Evolutionary conservation across 495 filamentous ascomycete species (phyloP).

Genomic region (Aspergillus cavernicola): DNA sequence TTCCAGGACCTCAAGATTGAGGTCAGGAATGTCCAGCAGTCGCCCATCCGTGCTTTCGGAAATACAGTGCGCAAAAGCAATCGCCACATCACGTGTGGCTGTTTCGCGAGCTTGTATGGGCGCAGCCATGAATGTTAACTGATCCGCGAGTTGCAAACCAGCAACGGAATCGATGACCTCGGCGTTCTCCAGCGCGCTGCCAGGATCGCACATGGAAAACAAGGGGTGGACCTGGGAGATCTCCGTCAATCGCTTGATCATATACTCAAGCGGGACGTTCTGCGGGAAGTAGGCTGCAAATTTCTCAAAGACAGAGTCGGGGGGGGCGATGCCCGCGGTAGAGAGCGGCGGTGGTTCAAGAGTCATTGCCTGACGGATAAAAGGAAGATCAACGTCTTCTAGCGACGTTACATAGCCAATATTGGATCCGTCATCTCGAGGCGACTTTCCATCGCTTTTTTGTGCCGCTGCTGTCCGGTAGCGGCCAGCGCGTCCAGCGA

Average conservation of each 20-base stretch:
- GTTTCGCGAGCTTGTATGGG: conserved; percentile 44
- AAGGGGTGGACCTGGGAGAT: conserved; percentile 53
- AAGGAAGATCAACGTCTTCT: conserved; percentile 61
- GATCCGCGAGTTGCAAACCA: conserved; percentile 63
- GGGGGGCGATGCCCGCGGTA: conserved; percentile 73
- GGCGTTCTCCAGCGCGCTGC: conserved; percentile 57
- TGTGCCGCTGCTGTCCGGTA: conserved; percentile 66
- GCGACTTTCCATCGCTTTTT: conserved; percentile 14
- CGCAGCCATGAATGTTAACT: conserved; percentile 69
- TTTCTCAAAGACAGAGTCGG: conserved; percentile 57
- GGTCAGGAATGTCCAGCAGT: conserved; percentile 57
- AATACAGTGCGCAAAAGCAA: conserved; percentile 63
- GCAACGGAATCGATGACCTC: conserved; percentile 64
- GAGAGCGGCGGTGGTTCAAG: conserved; percentile 60
- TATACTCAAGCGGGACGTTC: conserved; percentile 69
- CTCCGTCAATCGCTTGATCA: conserved; percentile 68
- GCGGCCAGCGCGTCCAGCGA: conserved; percentile 88
- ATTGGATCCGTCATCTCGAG: conserved; percentile 26
- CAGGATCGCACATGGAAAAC: conserved; percentile 70
- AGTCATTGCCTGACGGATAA: conserved; percentile 59
- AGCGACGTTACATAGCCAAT: conserved; percentile 80
- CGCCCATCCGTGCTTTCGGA: conserved; percentile 59
- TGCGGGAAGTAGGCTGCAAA: conserved; percentile 78
- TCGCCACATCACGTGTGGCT: conserved; percentile 36
- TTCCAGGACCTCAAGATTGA: conserved; percentile 69